These are phyloP conservation scores for Blumeriella jaapii DNA, from an alignment of 2,329 filamentous ascomycete genomes.

Conservation along the genomic window DNA sequence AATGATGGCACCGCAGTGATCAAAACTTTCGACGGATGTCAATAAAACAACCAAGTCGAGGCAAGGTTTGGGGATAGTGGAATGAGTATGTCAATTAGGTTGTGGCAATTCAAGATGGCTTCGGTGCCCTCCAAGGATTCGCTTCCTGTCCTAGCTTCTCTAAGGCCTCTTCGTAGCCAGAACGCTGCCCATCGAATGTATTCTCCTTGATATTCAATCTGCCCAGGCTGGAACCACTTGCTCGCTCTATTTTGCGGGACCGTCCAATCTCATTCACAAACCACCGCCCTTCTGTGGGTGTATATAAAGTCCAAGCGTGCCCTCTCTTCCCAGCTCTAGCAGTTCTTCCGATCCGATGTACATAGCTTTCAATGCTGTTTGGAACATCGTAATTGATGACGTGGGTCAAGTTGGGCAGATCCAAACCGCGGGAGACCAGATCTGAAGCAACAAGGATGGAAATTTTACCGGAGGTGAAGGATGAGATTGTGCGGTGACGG, in stretches of 20 bases:
- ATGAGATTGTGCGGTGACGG: constrained; percentile 53
- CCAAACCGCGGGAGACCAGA: constrained; percentile 83
- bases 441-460: constrained; percentile 82
- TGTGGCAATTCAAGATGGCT: too few relatives aligned
- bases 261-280: constrained; percentile 77
- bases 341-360: constrained; percentile 86
- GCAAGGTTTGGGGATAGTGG: not conserved
- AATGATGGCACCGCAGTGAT: too few relatives aligned
- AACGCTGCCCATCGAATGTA: constrained; percentile 30
- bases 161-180: constrained; percentile 41
- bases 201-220: constrained; percentile 32
- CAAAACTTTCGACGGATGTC: too few relatives aligned
- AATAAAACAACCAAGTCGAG: too few relatives aligned
- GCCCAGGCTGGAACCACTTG: constrained; percentile 30
- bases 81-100: not conserved
- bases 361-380: constrained; percentile 66
- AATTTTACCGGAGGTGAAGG: constrained; percentile 51
- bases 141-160: constrained; percentile 19
- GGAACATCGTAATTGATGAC: constrained; percentile 94
- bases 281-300: constrained; percentile 68
- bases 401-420: constrained; percentile 66
- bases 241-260: constrained; percentile 37
- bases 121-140: not conserved
- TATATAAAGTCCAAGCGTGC: constrained; percentile 76
- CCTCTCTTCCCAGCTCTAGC: constrained; percentile 69